A percentile compares a stretch with the other conserved stretches of the same genome.
Conservation (phyloP, 352 stramenopile genomes). For the Globisporangium sylvaticum region DNA sequence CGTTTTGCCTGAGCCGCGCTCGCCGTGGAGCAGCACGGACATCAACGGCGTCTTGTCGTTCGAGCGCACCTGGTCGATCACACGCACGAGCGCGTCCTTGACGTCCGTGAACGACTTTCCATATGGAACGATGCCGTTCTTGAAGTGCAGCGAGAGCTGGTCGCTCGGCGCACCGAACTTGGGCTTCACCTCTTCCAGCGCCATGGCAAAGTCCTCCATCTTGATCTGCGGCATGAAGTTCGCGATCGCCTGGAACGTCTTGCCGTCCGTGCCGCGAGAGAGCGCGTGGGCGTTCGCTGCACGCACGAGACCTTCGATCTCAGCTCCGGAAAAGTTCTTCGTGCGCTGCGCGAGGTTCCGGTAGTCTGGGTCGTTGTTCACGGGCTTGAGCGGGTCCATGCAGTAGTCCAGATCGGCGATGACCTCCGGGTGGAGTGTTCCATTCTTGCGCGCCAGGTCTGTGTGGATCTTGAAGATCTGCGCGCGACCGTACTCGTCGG, state of each 20-base stretch:
- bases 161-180: slow-evolving; percentile 96
- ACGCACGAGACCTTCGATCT: slow-evolving; percentile 98
- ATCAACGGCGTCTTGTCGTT: slow-evolving; percentile 96
- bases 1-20: slow-evolving; percentile 94
- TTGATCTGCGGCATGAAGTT: slow-evolving; percentile 80
- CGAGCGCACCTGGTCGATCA: slow-evolving; percentile 94
- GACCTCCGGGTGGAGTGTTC: slow-evolving; percentile 61
- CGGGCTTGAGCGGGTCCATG: slow-evolving; percentile 56
- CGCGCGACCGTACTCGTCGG: slow-evolving; percentile 91
- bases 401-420: slow-evolving; percentile 76
- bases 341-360: slow-evolving; percentile 92
- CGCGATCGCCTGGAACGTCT: slow-evolving; percentile 75
- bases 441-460: slow-evolving; percentile 75
- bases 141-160: slow-evolving; percentile 92
- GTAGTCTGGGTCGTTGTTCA: slow-evolving; percentile 68
- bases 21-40: slow-evolving; percentile 95
- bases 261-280: slow-evolving; percentile 74
- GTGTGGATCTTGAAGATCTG: slow-evolving; percentile 99
- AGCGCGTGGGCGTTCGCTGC: slow-evolving; percentile 87
- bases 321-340: slow-evolving; percentile 99
- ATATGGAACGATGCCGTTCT: slow-evolving; percentile 97
- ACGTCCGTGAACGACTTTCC: slow-evolving; percentile 93
- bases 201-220: slow-evolving; percentile 94
- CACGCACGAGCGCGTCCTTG: slow-evolving; percentile 84
- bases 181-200: slow-evolving; percentile 94